Conservation (phyloP, 495 filamentous ascomycete genomes). For the Podospora pseudoanserina region DNA sequence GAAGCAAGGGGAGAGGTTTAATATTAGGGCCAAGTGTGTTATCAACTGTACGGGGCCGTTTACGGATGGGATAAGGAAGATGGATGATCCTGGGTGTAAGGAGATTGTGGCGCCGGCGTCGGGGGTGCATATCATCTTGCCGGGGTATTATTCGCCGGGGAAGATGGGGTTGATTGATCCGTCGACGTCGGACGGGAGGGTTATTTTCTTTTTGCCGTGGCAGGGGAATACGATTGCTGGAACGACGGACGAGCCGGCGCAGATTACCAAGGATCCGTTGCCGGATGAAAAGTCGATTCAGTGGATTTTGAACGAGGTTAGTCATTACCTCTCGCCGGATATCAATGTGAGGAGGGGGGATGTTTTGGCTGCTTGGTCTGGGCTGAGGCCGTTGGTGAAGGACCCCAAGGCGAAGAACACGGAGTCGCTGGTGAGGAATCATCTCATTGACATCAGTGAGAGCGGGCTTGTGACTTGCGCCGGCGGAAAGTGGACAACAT, state of each 20-base stretch:
- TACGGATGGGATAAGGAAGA: constrained; percentile 86
- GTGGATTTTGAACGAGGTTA: constrained; percentile 93
- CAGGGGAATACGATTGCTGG: constrained; percentile 98
- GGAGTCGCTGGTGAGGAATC: constrained; percentile 91
- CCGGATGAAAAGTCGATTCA: constrained; percentile 91
- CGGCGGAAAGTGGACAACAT: constrained; percentile 99
- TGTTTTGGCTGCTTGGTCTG: constrained; percentile 93
- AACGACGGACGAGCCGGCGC: constrained; percentile 87
- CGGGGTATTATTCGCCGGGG: constrained; percentile 90
- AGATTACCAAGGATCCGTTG: constrained; percentile 75
- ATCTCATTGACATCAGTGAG: constrained; percentile 80
- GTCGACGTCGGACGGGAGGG: constrained; percentile 87
- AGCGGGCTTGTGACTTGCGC: constrained; percentile 90
- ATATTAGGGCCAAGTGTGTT: constrained; percentile 81
- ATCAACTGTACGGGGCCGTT: constrained; percentile 98
- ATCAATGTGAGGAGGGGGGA: constrained; percentile 93
- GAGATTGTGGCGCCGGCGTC: constrained; percentile 93
- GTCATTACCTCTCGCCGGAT: constrained; percentile 83
- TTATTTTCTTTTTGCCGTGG: constrained; percentile 99
- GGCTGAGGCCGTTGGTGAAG: constrained; percentile 88
- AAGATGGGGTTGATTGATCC: constrained; percentile 98
- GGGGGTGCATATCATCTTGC: constrained; percentile 91
- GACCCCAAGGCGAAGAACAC: constrained; percentile 93
- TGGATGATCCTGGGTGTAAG: constrained; percentile 68
- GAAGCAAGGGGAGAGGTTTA: constrained; percentile 56